A percentile compares a stretch with the other conserved stretches of the same genome.
Evolutionary conservation across 768 basidiomycete genomes (phyloP).

Genomic region (Boletus rubescentipes): DNA sequence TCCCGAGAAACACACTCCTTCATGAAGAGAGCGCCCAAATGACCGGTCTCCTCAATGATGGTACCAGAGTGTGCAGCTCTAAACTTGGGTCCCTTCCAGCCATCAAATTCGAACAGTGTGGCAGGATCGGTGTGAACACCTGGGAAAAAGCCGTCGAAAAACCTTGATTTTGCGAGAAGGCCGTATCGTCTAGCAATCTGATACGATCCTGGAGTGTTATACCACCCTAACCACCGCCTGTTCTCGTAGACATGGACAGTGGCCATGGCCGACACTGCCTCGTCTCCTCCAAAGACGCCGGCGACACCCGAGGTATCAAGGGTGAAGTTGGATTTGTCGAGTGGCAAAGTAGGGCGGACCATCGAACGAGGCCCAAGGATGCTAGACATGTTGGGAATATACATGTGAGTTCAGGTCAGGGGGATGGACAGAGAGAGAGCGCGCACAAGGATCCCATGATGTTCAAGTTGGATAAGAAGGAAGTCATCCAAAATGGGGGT

Average conservation of each 20-base stretch:
- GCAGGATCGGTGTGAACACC: conserved; percentile 34
- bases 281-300: conserved; percentile 39
- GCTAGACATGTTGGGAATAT: conserved; percentile 18
- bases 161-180: conserved; percentile 32
- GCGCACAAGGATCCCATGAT: conserved; percentile 12
- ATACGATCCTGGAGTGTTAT: conserved; percentile 39
- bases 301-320: conserved; percentile 36
- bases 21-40: conserved; percentile 31
- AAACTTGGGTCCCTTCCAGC: conserved; percentile 33
- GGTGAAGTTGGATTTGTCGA: conserved; percentile 22
- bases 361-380: conserved; percentile 15
- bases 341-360: conserved; percentile 5
- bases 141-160: conserved; percentile 37
- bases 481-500: not conserved
- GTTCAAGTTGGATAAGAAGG: no score
- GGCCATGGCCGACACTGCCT: conserved; percentile 39
- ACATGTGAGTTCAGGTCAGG: conserved; percentile 19
- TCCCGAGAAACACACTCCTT: conserved; percentile 18
- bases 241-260: conserved; percentile 36
- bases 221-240: conserved; percentile 38
- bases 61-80: conserved; percentile 34
- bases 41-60: conserved; percentile 30
- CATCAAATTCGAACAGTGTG: conserved; percentile 32
- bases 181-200: conserved; percentile 35
- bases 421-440: not conserved